A percentile compares a stretch with the other conserved stretches of the same genome.
These are phyloP conservation scores for Cryptococcus sp. DNA, from an alignment of 1,284 basidiomycete species.

Conservation along the genomic window DNA sequence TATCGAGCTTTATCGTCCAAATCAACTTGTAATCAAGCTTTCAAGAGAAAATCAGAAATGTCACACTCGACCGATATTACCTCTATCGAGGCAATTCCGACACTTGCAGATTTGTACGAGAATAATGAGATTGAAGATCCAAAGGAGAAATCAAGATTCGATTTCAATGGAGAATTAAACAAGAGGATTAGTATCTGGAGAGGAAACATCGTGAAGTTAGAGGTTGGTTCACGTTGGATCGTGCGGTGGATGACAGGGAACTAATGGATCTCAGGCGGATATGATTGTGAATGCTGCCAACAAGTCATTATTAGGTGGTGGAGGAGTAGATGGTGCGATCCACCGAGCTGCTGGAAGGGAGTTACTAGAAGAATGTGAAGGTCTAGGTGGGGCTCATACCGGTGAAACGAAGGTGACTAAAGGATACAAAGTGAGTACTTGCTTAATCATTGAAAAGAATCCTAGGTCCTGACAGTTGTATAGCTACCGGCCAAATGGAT, in stretches of 20 bases:
- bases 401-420: slow-evolving; percentile 57
- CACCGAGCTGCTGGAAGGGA: slow-evolving; percentile 74
- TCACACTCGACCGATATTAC: background rate
- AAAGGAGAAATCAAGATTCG: slow-evolving; percentile 4
- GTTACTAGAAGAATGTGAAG: slow-evolving; percentile 65
- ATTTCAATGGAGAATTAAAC: slow-evolving; percentile 19
- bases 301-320: slow-evolving; percentile 64
- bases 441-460: background rate
- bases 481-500: slow-evolving; percentile 59
- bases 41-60: too few species aligned
- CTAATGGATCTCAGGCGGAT: slow-evolving; percentile 51
- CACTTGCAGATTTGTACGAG: slow-evolving; percentile 20
- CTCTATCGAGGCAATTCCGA: slow-evolving; percentile 23
- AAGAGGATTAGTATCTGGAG: slow-evolving; percentile 34
- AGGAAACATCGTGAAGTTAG: slow-evolving; percentile 16
- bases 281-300: slow-evolving; percentile 88
- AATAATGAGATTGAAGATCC: slow-evolving; percentile 6
- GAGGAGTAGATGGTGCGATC: slow-evolving; percentile 49
- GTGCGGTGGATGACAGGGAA: background rate
- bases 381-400: slow-evolving; percentile 69
- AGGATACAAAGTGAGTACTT: slow-evolving; percentile 37
- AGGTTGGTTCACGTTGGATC: background rate
- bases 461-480: background rate
- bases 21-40: too few species aligned
- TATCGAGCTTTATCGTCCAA: too few species aligned